A percentile compares a stretch with the other conserved stretches of the same genome.
phyloP scores from a whole-genome alignment of 257 asterid species.

The Echites panduratus region DNA sequence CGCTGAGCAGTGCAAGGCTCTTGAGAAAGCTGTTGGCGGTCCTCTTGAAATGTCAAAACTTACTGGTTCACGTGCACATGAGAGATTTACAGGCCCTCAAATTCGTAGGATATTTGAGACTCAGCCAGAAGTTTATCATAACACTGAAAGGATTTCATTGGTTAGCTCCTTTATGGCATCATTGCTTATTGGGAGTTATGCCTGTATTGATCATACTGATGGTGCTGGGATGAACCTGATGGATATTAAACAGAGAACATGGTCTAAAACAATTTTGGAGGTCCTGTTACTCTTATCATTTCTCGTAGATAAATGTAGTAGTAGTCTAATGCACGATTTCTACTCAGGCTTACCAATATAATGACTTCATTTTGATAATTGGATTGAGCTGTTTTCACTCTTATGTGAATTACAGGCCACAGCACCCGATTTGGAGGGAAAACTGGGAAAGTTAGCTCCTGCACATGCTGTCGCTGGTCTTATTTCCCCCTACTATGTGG shows the following conservation, averaged over 20 bases:
- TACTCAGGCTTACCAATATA: background rate
- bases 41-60: conserved; percentile 69
- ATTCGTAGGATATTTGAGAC: conserved; percentile 71
- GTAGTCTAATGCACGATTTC: background rate
- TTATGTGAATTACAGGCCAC: conserved; percentile 43
- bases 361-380: background rate
- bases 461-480: conserved; percentile 78
- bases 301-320: background rate
- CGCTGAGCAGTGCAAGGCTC: conserved; percentile 65
- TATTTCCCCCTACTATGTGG: conserved; percentile 60
- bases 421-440: conserved; percentile 78
- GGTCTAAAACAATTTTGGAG: conserved; percentile 69
- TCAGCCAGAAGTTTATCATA: conserved; percentile 50
- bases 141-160: conserved; percentile 80
- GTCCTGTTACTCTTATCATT: conserved; percentile 24
- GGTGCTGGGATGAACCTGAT: conserved; percentile 98
- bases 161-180: conserved; percentile 99
- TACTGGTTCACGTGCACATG: conserved; percentile 86
- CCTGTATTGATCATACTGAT: conserved; percentile 87
- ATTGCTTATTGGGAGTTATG: conserved; percentile 64
- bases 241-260: conserved; percentile 76
- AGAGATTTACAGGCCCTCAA: conserved; percentile 91
- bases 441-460: conserved; percentile 79
- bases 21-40: conserved; percentile 83
- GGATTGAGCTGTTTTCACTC: background rate